Percentiles rank a stretch among this genome's conserved stretches.
These are phyloP conservation scores for Rhodosporidiobolus sp. DNA, from an alignment of 768 basidiomycete species.

Conservation along the genomic window DNA sequence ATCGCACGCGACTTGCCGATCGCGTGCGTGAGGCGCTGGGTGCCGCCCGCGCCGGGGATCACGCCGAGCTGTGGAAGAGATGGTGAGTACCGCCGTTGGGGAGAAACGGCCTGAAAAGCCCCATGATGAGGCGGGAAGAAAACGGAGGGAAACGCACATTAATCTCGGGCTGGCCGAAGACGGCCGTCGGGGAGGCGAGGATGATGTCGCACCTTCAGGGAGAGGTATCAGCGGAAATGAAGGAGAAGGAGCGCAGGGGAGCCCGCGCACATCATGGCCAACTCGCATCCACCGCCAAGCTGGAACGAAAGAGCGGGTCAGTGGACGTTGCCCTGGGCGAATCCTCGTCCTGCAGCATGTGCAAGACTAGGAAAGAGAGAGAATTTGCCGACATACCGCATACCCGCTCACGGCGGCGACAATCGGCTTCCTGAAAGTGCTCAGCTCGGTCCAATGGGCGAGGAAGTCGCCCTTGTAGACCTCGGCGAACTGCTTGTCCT, in stretches of 20 bases:
- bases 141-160: constrained; percentile 51
- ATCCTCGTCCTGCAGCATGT: not conserved
- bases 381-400: constrained; percentile 55
- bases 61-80: constrained; percentile 60
- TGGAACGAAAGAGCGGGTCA: constrained; percentile 46
- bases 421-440: constrained; percentile 78
- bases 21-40: constrained; percentile 77
- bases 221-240: not conserved
- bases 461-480: constrained; percentile 83
- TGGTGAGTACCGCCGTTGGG: no score
- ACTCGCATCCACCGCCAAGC: constrained; percentile 96
- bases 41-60: constrained; percentile 91
- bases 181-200: constrained; percentile 80
- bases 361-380: not conserved
- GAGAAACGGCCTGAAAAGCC: not conserved
- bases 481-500: constrained; percentile 85
- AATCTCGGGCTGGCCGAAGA: constrained; percentile 95
- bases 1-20: constrained; percentile 91
- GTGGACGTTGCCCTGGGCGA: no score
- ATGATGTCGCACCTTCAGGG: constrained; percentile 70
- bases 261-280: constrained; percentile 83
- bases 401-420: constrained; percentile 95
- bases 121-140: no score
- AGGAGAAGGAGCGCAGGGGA: not conserved
- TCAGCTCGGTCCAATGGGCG: constrained; percentile 70